Evolutionary conservation across 345 rosid species (phyloP), one percentile per base, ranked within the genome.

Genomic region (Aquilaria sinensis): DNA sequence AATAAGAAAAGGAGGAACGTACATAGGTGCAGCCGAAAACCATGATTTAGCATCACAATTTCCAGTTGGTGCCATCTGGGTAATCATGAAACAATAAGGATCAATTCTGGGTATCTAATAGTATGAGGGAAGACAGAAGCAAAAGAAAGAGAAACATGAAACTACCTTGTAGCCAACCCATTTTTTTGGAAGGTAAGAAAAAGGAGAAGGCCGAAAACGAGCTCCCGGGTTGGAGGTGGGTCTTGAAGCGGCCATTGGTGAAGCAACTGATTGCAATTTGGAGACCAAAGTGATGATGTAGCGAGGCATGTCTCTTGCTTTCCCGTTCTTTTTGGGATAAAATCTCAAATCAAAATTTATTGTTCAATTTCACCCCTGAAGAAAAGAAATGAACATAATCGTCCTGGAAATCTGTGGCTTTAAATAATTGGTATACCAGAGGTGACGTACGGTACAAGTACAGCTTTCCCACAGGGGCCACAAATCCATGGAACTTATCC

Each of bases 231-330:
- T 48, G 3, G 48, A 0, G 10, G 51, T 55, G 48, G 56, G 53
- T 60, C 37, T 65, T 33, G 52, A 3, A 70, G 47, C 61, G n/a
- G 54, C 66, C 61, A 63, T 23, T 16, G 74, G 51, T 6, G 73
- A 64, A 14, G 65, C 30, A 30, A 53, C 30, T 43, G 72, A 65
- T 57, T 69, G 53, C 61, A 62, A 51, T 67, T 70, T 76, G 1
- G 51, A 56, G 4, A 81, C 79, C 77, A 77, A 16, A 67, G 57
- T 43, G 29, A 49, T 0, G 16, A 37, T 9, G 43, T 37, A 5
- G 43, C 43, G 43, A 37, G 43, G 43, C 43, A 37, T 37, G 5
- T 37, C 43, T 37, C 23, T 23, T 23, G 23, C 23, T 37, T 37
- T 37, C 8, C 8, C 7, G 43, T 37, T 37, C 43, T 37, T 37